These are phyloP conservation scores for Neoascochyta sp. DNA, from an alignment of 2,329 filamentous ascomycete species.

Conservation along the genomic window DNA sequence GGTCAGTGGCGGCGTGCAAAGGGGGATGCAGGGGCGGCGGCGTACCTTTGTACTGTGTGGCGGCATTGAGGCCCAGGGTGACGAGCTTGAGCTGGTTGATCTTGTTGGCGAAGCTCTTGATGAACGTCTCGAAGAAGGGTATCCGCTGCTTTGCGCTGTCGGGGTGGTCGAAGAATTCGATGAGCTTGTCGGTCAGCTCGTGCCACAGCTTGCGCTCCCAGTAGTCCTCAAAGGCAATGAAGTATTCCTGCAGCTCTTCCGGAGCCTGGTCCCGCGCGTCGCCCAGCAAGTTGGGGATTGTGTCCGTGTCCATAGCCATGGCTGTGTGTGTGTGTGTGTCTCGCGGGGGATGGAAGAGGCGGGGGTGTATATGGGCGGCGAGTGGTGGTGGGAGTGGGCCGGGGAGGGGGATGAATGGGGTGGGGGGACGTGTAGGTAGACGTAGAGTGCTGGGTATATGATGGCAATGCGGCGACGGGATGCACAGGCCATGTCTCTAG, in stretches of 20 bases:
- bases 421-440: conserved; percentile 5
- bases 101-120: conserved; percentile 94
- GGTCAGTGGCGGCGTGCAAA: conserved; percentile 19
- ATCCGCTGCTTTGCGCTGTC: conserved; percentile 81
- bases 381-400: conserved; percentile 3
- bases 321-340: conserved; percentile 4
- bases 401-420: conserved; percentile 8
- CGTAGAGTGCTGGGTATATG: conserved; percentile 12
- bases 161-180: conserved; percentile 81
- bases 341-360: too few species aligned
- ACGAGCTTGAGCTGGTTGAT: conserved; percentile 99
- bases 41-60: conserved; percentile 74
- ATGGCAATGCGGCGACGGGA: conserved; percentile 17
- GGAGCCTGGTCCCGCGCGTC: conserved; percentile 86
- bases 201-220: conserved; percentile 99
- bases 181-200: conserved; percentile 85
- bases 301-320: conserved; percentile 72
- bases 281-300: conserved; percentile 86
- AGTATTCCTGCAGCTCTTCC: conserved; percentile 79
- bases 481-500: conserved; percentile 5
- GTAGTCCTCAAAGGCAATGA: conserved; percentile 89
- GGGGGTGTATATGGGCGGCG: too few species aligned
- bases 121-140: conserved; percentile 88
- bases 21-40: not conserved
- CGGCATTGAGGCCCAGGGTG: conserved; percentile 80